Evolutionary conservation across 192 early-diverging fungal genomes (phyloP), one percentile per base, ranked within the genome.

Genomic region (Coemansia sp.): DNA sequence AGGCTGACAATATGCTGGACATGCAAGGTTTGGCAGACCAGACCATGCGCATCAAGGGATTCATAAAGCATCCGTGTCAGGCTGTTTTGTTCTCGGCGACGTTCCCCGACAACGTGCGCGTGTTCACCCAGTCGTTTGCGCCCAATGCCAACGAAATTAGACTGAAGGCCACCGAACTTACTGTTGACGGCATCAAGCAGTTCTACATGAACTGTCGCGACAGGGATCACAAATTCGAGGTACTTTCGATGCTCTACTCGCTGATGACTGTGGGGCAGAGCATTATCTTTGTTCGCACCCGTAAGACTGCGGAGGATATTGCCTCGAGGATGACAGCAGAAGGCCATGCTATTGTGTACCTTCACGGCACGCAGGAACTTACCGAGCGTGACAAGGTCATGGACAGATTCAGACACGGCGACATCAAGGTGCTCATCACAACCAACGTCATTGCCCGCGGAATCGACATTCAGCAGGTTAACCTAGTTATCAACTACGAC

Each of bases 1-100:
- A 98, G 73, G 96, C 96, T n/a, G 96, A 98, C 66, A 96, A 92
- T 64, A 96, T 97, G 96, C 68, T 96, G 57, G 93, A 95, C 73
- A 73, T 86, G 81, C 85, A 86, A 59, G 81, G 85, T 18, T 79
- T 96, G 27, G 92, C 88, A 0, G 94, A 95, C 62, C 94, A 96
- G 62, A 91, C 88, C 65, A 67, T 93, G 34, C 82, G 85, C 22
- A 82, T 96, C 62, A 91, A 92, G 70, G 89, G 85, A 55, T 33
- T 75, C 43, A 82, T 95, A 76, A 89, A 89, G 30, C 80, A 58
- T 24, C 59, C 69, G 9, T 86, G 86, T 65, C 96, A 98, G 68
- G 82, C 93, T 53, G 88, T 96, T 10, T 71, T 97, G 45, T 98
- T 98, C 75, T 96, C 94, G 15, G 96, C 96, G 5, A 98, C 96